These are phyloP conservation scores for Thalia dealbata DNA, from an alignment of 176 grass and related monocot genomes.

Conservation along the genomic window DNA sequence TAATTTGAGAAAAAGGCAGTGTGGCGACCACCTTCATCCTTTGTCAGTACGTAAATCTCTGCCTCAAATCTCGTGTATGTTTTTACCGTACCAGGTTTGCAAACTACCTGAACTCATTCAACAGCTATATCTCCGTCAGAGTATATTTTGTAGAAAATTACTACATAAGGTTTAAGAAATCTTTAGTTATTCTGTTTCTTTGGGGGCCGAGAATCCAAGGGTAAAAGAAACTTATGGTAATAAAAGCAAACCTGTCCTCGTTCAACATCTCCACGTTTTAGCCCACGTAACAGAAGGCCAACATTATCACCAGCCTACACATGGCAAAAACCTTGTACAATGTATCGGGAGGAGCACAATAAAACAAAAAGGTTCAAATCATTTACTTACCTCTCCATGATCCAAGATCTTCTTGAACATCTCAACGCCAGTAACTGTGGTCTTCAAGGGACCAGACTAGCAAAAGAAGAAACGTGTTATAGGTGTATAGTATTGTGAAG, in stretches of 20 bases:
- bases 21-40: slow-evolving; percentile 94
- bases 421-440: slow-evolving; percentile 96
- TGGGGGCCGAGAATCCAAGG: background rate
- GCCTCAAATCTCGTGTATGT: slow-evolving; percentile 85
- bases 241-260: slow-evolving; percentile 62
- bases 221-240: background rate
- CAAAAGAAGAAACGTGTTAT: slow-evolving; percentile 12
- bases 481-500: background rate
- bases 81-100: slow-evolving; percentile 73
- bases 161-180: background rate
- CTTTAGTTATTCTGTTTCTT: too few species aligned
- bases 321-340: slow-evolving; percentile 4
- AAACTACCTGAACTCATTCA: slow-evolving; percentile 52
- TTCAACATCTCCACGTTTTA: slow-evolving; percentile 86
- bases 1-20: slow-evolving; percentile 81
- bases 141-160: background rate
- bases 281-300: slow-evolving; percentile 84
- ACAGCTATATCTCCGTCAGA: background rate
- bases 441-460: slow-evolving; percentile 70
- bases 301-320: slow-evolving; percentile 89
- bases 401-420: slow-evolving; percentile 99
- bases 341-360: background rate
- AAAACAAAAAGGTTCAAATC: slow-evolving; percentile 13
- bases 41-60: slow-evolving; percentile 78
- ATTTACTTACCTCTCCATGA: slow-evolving; percentile 62